These are phyloP conservation scores for Kondoa malvinella DNA, from an alignment of 768 basidiomycete species.

Conservation along the genomic window DNA sequence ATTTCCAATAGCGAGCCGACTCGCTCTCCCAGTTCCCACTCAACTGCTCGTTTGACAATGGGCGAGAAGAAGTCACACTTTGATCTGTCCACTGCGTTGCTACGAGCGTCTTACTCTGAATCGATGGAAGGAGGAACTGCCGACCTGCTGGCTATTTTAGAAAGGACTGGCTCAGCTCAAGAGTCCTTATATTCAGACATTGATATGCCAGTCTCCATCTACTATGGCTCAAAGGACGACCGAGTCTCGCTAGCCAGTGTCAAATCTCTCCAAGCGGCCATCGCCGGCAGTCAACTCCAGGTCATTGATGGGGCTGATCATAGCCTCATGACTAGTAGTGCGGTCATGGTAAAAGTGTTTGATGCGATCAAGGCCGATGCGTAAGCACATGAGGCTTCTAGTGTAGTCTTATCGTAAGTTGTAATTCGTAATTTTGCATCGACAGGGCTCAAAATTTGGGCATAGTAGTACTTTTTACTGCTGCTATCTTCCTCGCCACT, in stretches of 20 bases:
- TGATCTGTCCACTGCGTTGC: conserved; percentile 65
- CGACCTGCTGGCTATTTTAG: conserved; percentile 80
- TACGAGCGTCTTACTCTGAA: conserved; percentile 88
- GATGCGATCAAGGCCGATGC: conserved; percentile 25
- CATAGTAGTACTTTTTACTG: no score
- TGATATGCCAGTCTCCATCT: conserved; percentile 58
- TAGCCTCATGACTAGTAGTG: conserved; percentile 64
- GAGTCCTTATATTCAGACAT: conserved; percentile 76
- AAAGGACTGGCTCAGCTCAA: conserved; percentile 58
- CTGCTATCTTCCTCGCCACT: no score
- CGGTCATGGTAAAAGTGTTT: conserved; percentile 31
- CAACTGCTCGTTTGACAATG: neutral
- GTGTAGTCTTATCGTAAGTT: no score
- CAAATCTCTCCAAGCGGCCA: conserved; percentile 68
- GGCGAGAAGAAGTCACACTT: neutral
- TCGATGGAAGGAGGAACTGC: conserved; percentile 76
- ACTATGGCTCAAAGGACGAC: conserved; percentile 89
- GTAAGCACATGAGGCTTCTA: no score
- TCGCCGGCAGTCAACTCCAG: conserved; percentile 56
- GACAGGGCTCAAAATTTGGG: no score
- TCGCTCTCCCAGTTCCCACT: neutral
- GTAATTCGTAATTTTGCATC: no score
- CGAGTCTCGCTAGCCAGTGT: conserved; percentile 81
- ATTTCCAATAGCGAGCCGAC: neutral
- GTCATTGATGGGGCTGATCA: conserved; percentile 81